phyloP scores from a whole-genome alignment of 1,284 basidiomycete species.

The Ustilago nuda region DNA sequence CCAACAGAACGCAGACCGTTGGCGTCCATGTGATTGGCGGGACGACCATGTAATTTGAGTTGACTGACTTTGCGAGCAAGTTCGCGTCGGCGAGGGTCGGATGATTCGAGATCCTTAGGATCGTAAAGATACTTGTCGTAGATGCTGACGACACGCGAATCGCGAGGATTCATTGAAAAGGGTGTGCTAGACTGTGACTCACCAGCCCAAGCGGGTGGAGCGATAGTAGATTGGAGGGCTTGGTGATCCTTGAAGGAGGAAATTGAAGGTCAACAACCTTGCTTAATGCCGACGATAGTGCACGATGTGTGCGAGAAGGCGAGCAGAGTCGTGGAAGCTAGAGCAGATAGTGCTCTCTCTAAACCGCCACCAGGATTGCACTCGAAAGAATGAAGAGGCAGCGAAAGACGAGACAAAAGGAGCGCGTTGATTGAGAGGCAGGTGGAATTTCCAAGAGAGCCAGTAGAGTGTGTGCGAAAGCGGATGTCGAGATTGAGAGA shows the following conservation, averaged over 20 bases:
- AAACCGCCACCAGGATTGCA: not conserved
- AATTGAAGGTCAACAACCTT: not conserved
- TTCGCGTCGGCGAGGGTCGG: conserved; percentile 52
- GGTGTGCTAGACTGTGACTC: conserved; percentile 46
- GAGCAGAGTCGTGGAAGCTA: not conserved
- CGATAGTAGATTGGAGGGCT: conserved; percentile 13
- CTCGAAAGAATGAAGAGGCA: not conserved
- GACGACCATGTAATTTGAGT: conserved; percentile 44
- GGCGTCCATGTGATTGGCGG: conserved; percentile 44
- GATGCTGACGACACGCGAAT: conserved; percentile 59
- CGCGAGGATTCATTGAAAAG: conserved; percentile 45
- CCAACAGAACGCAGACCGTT: conserved; percentile 30
- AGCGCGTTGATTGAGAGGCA: not conserved
- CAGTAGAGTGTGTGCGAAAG: not conserved
- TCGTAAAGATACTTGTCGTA: conserved; percentile 63
- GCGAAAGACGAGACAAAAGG: not conserved
- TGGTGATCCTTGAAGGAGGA: not conserved
- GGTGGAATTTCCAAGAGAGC: not conserved
- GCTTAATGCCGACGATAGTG: not conserved
- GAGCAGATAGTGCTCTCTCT: not conserved
- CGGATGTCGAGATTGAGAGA: conserved; percentile 7
- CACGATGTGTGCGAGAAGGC: not conserved
- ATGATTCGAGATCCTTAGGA: conserved; percentile 51
- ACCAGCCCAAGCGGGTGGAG: conserved; percentile 30
- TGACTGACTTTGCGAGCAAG: conserved; percentile 52